phyloP scores from a whole-genome alignment of 768 basidiomycete genomes.

The Termitomyces sp. region DNA sequence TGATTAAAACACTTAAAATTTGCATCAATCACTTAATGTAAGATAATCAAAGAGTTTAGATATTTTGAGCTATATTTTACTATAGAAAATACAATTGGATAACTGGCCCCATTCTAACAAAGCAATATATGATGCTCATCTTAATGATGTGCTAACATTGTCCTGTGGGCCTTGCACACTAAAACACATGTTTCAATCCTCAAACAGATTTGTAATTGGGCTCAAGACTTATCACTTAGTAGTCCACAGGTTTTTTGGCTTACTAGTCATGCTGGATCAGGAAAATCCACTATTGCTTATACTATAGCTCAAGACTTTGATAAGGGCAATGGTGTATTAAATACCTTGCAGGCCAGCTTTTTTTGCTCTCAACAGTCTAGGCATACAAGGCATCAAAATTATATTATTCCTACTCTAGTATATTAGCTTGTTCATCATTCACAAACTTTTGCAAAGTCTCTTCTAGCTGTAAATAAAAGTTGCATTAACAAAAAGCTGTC shows the following conservation, averaged over 20 bases:
- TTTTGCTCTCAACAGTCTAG: no score
- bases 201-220: slow-evolving; percentile 3
- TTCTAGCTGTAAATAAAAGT: no score
- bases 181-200: slow-evolving; percentile 19
- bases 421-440: no score
- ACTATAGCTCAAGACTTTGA: not conserved
- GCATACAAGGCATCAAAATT: no score
- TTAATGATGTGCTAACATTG: not conserved
- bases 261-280: not conserved
- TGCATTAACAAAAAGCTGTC: no score
- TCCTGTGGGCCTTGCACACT: slow-evolving; percentile 14
- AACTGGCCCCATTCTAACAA: not conserved
- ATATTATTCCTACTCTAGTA: no score
- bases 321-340: no score
- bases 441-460: no score
- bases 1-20: not conserved
- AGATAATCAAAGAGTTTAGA: slow-evolving; percentile 6
- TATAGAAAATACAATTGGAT: not conserved
- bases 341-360: no score
- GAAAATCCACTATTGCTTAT: not conserved
- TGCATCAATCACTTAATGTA: slow-evolving; percentile 10
- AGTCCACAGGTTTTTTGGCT: slow-evolving; percentile 9
- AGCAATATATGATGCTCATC: not conserved
- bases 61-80: slow-evolving; percentile 15
- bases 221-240: slow-evolving; percentile 7